Conservation (phyloP, 164 flowering plant species). For the Kingdonia uniflora region DNA sequence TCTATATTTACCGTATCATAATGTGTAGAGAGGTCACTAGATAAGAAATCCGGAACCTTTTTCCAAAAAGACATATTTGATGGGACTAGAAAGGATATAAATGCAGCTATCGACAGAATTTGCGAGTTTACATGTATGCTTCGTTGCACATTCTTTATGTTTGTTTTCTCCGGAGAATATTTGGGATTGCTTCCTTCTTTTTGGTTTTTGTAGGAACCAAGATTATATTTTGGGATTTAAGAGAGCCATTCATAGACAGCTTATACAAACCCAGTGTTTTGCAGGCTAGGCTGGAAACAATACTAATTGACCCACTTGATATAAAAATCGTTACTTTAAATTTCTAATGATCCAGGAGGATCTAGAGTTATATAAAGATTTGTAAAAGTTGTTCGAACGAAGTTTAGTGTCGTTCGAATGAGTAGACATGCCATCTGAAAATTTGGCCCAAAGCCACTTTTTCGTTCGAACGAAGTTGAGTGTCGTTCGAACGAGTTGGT, state of each 20-base stretch:
- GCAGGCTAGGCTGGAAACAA: conserved; percentile 67
- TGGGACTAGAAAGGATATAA: conserved; percentile 83
- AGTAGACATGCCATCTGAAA: no score
- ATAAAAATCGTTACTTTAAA: conserved; percentile 21
- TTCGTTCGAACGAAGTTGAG: no score
- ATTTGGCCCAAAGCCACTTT: no score
- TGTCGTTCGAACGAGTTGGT: no score
- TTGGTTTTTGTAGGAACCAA: conserved; percentile 60
- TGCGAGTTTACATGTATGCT: conserved; percentile 82
- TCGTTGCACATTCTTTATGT: background rate
- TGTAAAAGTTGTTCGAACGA: no score
- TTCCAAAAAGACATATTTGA: conserved; percentile 60
- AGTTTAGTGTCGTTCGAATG: no score
- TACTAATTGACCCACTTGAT: conserved; percentile 77
- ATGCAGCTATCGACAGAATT: conserved; percentile 83
- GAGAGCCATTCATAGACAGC: conserved; percentile 75
- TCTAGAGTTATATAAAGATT: no score
- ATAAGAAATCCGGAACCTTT: conserved; percentile 41
- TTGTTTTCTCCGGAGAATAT: background rate
- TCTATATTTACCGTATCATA: no score
- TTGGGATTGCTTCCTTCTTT: background rate
- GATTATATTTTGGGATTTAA: conserved; percentile 85
- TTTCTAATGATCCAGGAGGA: no score
- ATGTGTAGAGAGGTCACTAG: conserved; percentile 22
- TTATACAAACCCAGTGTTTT: conserved; percentile 76